phyloP scores from a whole-genome alignment of 345 rosid genomes.

The rapeseed (Brassica napus) region DNA sequence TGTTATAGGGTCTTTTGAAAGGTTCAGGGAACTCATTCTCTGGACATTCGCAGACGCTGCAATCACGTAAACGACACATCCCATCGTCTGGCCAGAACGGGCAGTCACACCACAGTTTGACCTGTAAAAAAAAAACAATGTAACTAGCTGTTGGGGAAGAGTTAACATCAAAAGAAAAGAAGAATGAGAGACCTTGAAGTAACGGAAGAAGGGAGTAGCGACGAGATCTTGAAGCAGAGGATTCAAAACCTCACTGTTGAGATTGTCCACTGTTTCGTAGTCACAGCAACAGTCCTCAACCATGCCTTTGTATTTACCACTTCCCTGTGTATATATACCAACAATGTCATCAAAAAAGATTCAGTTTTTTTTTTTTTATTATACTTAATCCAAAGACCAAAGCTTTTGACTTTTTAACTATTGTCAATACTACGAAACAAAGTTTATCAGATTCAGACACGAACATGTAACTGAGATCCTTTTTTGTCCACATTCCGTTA shows the following conservation, averaged over 20 bases:
- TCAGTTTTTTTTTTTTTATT: neutral
- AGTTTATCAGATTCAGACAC: constrained; percentile 1
- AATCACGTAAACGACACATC: constrained; percentile 93
- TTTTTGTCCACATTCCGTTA: neutral
- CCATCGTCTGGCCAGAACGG: constrained; percentile 98
- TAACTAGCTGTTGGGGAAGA: too few species aligned
- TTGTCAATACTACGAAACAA: constrained; percentile 9
- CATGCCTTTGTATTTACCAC: constrained; percentile 58
- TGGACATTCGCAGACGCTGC: constrained; percentile 97
- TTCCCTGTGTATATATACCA: constrained; percentile 39
- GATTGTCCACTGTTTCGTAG: constrained; percentile 78
- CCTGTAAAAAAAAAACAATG: constrained; percentile 41
- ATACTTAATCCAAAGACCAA: constrained; percentile 11
- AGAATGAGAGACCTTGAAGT: constrained; percentile 65
- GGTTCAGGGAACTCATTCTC: constrained; percentile 87
- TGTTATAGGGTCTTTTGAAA: constrained; percentile 52
- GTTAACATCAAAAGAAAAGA: neutral
- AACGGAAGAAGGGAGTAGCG: constrained; percentile 79
- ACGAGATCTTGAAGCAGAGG: constrained; percentile 87
- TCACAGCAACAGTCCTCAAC: constrained; percentile 96
- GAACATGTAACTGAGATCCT: neutral
- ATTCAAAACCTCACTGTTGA: constrained; percentile 71
- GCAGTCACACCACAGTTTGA: constrained; percentile 95
- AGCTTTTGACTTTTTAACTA: constrained; percentile 14
- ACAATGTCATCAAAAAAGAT: constrained; percentile 25